Conservation (phyloP, 2,329 filamentous ascomycete species). For the Penicillium sp. region DNA sequence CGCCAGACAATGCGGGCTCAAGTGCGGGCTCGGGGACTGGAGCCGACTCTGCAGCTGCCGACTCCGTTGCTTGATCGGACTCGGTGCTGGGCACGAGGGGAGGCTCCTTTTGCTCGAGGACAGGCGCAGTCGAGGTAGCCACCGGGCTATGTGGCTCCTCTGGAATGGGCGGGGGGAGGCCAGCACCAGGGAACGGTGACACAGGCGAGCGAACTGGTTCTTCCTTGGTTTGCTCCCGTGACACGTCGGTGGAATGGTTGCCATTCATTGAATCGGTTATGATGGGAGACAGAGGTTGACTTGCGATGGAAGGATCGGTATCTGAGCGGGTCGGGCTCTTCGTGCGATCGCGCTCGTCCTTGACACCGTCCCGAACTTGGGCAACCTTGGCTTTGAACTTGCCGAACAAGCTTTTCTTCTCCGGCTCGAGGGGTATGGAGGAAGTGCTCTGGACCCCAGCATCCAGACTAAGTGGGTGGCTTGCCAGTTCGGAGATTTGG, state of each 20-base stretch:
- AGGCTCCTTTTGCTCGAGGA: constrained; percentile 8
- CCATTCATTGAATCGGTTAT: constrained; percentile 21
- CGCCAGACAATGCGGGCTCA: background rate
- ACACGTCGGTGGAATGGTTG: constrained; percentile 28
- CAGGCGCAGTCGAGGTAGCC: constrained; percentile 13
- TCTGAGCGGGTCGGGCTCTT: constrained; percentile 52
- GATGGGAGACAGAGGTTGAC: constrained; percentile 39
- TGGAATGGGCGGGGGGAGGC: constrained; percentile 35
- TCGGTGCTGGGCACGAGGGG: background rate
- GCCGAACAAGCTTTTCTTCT: constrained; percentile 63
- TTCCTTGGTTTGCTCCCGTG: constrained; percentile 24
- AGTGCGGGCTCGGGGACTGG: background rate
- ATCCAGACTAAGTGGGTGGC: constrained; percentile 39
- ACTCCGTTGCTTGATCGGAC: background rate
- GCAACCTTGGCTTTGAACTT: constrained; percentile 67
- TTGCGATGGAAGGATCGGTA: constrained; percentile 34
- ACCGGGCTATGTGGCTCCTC: constrained; percentile 38
- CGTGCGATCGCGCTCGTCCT: constrained; percentile 56
- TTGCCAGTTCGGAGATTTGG: constrained; percentile 43
- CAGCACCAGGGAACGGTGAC: constrained; percentile 33
- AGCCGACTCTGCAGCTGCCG: background rate
- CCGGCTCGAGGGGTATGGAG: constrained; percentile 40
- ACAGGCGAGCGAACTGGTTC: constrained; percentile 26
- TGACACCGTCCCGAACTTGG: constrained; percentile 56
- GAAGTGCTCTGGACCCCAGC: constrained; percentile 40